These are phyloP conservation scores for Penicillium nucicola DNA, from an alignment of 495 filamentous ascomycete species.

Conservation along the genomic window DNA sequence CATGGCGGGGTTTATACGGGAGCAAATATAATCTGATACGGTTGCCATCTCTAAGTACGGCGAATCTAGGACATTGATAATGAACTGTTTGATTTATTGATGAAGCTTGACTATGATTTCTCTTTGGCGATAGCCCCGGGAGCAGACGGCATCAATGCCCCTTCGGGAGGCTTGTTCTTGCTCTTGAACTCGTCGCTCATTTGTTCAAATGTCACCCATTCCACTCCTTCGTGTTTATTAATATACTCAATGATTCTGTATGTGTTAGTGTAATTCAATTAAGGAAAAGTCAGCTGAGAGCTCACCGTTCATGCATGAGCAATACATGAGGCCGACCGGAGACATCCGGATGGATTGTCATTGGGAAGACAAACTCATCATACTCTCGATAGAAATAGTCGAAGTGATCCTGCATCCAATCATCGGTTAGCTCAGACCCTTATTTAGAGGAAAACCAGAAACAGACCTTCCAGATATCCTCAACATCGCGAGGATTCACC, in stretches of 20 bases:
- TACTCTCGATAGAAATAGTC: constrained; percentile 70
- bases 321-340: constrained; percentile 64
- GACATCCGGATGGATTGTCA: constrained; percentile 70
- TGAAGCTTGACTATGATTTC: too few relatives aligned
- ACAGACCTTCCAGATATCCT: constrained; percentile 53
- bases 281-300: too few relatives aligned
- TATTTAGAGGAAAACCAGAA: not conserved
- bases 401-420: constrained; percentile 58
- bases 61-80: too few relatives aligned
- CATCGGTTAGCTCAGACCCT: not conserved
- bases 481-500: constrained; percentile 57
- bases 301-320: constrained; percentile 59
- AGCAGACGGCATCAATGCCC: constrained; percentile 64
- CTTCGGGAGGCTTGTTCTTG: constrained; percentile 62
- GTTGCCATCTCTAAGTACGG: too few relatives aligned
- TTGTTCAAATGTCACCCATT: constrained; percentile 71
- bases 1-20: too few relatives aligned
- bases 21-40: too few relatives aligned
- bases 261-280: too few relatives aligned
- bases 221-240: constrained; percentile 69
- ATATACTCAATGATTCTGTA: constrained; percentile 67
- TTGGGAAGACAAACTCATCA: constrained; percentile 67
- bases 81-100: too few relatives aligned
- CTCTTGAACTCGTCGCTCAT: constrained; percentile 68
- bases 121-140: not conserved